phyloP scores from a whole-genome alignment of 1,139 yeast genomes.

The Schizosaccharomyces versatilis region DNA sequence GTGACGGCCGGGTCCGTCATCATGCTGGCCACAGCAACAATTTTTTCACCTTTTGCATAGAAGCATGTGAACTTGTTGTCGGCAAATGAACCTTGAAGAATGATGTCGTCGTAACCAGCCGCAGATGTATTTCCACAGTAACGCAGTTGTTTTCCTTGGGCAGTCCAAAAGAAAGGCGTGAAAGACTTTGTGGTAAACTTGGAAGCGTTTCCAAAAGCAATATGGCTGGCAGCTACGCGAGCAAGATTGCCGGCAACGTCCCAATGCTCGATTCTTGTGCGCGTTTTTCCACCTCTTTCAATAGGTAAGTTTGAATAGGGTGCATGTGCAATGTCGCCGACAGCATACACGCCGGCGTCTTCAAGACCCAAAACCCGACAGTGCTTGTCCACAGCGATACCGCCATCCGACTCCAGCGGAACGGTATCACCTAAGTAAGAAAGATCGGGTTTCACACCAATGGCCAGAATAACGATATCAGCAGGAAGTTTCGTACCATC shows the following conservation, averaged over 20 bases:
- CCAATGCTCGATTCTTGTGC: conserved; percentile 11
- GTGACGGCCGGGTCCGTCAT: conserved; percentile 11
- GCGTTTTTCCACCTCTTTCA: conserved; percentile 6
- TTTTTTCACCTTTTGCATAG: conserved; percentile 10
- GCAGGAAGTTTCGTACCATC: conserved; percentile 10
- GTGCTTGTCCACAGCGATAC: conserved; percentile 8
- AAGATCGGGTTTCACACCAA: conserved; percentile 11
- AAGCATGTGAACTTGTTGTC: conserved; percentile 10
- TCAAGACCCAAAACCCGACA: conserved; percentile 9
- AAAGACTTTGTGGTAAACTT: conserved; percentile 5
- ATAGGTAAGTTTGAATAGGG: conserved; percentile 9
- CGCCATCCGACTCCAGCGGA: conserved; percentile 10
- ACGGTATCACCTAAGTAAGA: conserved; percentile 7
- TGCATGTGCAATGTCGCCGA: conserved; percentile 11
- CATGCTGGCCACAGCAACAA: conserved; percentile 10
- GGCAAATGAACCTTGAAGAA: conserved; percentile 8
- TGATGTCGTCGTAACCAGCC: conserved; percentile 10
- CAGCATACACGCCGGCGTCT: conserved; percentile 9
- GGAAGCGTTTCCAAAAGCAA: conserved; percentile 4
- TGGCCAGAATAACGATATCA: conserved; percentile 10
- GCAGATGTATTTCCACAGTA: conserved; percentile 10
- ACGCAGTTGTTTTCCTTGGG: conserved; percentile 11
- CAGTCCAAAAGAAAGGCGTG: conserved; percentile 12
- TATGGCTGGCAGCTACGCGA: conserved; percentile 9
- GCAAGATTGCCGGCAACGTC: conserved; percentile 10